Evolutionary conservation across 2,329 filamentous ascomycete genomes (phyloP), one percentile per base, ranked within the genome.

Genomic region (Colletotrichum sp.): DNA sequence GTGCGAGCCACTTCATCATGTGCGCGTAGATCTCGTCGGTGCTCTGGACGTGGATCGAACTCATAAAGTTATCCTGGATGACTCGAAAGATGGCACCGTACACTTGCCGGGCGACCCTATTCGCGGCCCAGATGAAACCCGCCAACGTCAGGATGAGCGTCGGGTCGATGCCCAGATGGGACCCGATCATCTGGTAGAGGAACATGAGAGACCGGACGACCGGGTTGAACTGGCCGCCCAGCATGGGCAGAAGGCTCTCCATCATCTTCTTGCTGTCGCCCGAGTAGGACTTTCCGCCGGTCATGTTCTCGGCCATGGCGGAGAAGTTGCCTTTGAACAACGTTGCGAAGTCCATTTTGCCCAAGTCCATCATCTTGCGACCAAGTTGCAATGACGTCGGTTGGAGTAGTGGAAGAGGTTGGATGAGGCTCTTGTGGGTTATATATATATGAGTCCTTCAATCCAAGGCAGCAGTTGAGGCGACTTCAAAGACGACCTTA

Each of bases 21-120:
- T 93, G 89, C 5, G 81, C 67, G 79, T 92, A 92, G 32, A 93
- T 91, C 70, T 90, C 88, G 79, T 93, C 92, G 58, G 86, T 86
- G 75, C 88, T 89, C 73, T 84, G 86, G 64, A 93, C 85, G 67
- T 88, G 87, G 71, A 93, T 86, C 76, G 85, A 87, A 67, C 88
- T 87, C 82, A 88, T 90, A 71, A 91, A 85, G 77, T 91, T 85
- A 8, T 82, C 81, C n/a, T 82, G 82, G 32, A 90, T 77, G 18
- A 89, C 71, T 13, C 79, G 76, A 61, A 83, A 81, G 4, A 85
- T 10, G 26, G 85, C 73, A 15, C 79, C 76, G 77, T 86, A 85
- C 0, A 85, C 57, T 74, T 86, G 85, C 6, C 79, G 80, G 12
- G 79, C 78, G 55, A 86, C 60, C 57, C 85, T 85, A 58, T 82